phyloP scores from a whole-genome alignment of 2,329 filamentous ascomycete species.

The Trichoderma endophyticum region DNA sequence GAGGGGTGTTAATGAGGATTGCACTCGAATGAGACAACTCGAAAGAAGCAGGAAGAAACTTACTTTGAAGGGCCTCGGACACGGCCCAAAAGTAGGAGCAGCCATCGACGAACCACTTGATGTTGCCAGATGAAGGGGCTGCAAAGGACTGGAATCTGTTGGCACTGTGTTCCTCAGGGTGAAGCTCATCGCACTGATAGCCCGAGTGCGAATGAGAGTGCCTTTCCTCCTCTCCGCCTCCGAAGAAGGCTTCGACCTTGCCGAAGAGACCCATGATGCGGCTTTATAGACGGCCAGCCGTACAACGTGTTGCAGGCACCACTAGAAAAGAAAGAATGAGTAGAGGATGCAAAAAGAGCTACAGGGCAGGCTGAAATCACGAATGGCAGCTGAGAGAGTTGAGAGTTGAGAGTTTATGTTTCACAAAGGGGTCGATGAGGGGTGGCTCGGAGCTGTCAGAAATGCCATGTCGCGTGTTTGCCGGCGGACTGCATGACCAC shows the following conservation, averaged over 20 bases:
- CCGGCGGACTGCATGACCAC: not conserved
- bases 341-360: not conserved
- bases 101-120: slow-evolving; percentile 86
- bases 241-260: slow-evolving; percentile 44
- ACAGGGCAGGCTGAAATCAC: not conserved
- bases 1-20: not conserved
- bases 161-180: slow-evolving; percentile 41
- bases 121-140: slow-evolving; percentile 66
- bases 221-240: slow-evolving; percentile 38
- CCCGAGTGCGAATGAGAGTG: slow-evolving; percentile 46
- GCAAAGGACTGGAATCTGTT: slow-evolving; percentile 69
- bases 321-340: not conserved
- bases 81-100: slow-evolving; percentile 85
- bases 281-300: not conserved
- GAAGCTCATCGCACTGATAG: slow-evolving; percentile 40
- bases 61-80: slow-evolving; percentile 69
- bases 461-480: slow-evolving; percentile 3
- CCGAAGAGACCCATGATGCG: slow-evolving; percentile 34
- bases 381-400: not conserved
- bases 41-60: slow-evolving; percentile 17
- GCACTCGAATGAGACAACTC: no score
- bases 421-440: slow-evolving; percentile 5
- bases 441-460: slow-evolving; percentile 7
- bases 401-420: not conserved
- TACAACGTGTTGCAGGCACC: not conserved